Evolutionary conservation across 2,329 filamentous ascomycete genomes (phyloP).

Genomic region (Penicillium sp.): DNA sequence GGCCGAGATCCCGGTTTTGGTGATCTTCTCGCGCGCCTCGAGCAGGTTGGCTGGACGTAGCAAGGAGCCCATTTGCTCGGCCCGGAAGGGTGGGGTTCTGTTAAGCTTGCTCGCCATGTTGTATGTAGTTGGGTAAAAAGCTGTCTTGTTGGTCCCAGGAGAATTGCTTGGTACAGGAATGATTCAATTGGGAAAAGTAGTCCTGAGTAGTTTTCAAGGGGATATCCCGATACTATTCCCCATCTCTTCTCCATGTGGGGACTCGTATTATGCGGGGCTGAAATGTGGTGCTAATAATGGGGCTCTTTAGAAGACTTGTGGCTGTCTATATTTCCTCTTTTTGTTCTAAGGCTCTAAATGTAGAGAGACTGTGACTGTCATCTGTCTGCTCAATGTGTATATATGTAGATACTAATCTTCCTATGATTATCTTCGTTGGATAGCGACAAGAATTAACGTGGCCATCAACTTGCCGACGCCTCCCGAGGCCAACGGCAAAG

Average conservation of each 20-base stretch:
- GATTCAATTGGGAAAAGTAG: background rate
- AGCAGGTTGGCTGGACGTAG: conserved; percentile 16
- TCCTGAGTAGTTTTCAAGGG: background rate
- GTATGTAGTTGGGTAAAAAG: background rate
- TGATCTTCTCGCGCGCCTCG: conserved; percentile 15
- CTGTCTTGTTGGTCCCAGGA: background rate
- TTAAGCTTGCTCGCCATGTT: conserved; percentile 13
- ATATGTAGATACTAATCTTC: background rate
- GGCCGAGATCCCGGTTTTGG: conserved; percentile 14
- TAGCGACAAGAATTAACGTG: too few relatives aligned
- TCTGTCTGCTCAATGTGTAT: background rate
- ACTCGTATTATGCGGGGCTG: background rate
- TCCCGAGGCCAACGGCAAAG: too few relatives aligned
- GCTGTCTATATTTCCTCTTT: background rate
- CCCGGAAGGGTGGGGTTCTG: conserved; percentile 19
- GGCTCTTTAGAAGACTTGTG: background rate
- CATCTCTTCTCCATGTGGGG: background rate
- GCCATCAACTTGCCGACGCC: background rate
- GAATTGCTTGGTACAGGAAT: background rate
- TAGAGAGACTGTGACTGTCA: too few relatives aligned
- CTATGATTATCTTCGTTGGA: background rate
- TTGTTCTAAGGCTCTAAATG: background rate
- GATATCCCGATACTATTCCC: background rate
- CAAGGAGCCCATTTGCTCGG: conserved; percentile 20
- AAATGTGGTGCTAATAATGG: background rate